phyloP scores from a whole-genome alignment of 306 rosid species.

The Dryas octopetala region DNA sequence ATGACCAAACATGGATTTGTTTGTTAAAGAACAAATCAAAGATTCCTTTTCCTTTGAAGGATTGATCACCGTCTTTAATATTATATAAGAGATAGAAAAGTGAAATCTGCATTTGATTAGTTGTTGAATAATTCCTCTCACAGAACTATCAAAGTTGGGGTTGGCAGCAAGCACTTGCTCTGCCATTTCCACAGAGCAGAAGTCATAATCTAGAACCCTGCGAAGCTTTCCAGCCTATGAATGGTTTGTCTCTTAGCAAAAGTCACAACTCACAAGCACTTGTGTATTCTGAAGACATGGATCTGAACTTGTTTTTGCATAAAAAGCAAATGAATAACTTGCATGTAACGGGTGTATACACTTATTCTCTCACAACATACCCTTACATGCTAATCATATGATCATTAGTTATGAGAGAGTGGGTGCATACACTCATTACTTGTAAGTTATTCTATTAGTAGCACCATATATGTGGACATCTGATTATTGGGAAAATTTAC shows the following conservation, averaged over 20 bases:
- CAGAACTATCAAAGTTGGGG: constrained; percentile 15
- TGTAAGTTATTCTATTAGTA: too few relatives aligned
- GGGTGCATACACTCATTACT: too few relatives aligned
- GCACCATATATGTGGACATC: not conserved
- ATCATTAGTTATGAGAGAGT: too few relatives aligned
- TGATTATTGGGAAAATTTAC: too few relatives aligned
- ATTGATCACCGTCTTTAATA: not conserved
- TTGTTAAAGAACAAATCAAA: constrained; percentile 11
- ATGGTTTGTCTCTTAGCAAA: constrained; percentile 15
- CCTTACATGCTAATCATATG: too few relatives aligned
- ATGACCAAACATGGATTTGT: constrained; percentile 16
- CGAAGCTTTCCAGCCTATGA: constrained; percentile 32
- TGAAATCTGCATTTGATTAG: constrained; percentile 3
- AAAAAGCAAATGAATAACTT: not conserved
- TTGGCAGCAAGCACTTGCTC: constrained; percentile 15
- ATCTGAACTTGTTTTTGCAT: not conserved
- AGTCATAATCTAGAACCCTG: constrained; percentile 1
- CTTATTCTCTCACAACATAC: too few relatives aligned
- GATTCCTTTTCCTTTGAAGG: constrained; percentile 13
- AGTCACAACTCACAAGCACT: not conserved
- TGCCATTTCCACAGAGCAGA: constrained; percentile 6
- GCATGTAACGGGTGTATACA: too few relatives aligned
- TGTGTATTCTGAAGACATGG: not conserved
- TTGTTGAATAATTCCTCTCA: not conserved
- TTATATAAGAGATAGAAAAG: constrained; percentile 6